A percentile compares a stretch with the other conserved stretches of the same genome.
phyloP scores from a whole-genome alignment of 805 yeast species.

The Starmerella stigmatis region DNA sequence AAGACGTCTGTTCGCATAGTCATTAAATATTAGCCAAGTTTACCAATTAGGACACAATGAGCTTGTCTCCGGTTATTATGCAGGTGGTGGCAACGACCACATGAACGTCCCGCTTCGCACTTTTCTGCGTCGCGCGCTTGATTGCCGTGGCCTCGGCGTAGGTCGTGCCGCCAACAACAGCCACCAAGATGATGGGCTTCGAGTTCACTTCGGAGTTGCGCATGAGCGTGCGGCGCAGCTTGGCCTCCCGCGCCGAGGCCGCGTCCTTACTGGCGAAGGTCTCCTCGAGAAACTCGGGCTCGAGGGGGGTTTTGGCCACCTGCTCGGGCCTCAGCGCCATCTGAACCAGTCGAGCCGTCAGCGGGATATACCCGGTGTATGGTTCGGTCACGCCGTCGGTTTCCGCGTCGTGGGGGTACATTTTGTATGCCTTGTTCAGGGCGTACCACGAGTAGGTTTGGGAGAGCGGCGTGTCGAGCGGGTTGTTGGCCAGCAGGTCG shows the following conservation, averaged over 20 bases:
- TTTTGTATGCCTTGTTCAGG: slow-evolving; percentile 15
- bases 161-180: slow-evolving; percentile 77
- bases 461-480: slow-evolving; percentile 4
- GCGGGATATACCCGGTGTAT: slow-evolving; percentile 74
- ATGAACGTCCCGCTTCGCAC: slow-evolving; percentile 29
- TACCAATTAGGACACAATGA: no score
- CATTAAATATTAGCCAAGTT: slow-evolving; percentile 6
- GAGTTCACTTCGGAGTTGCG: slow-evolving; percentile 25
- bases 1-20: slow-evolving; percentile 32
- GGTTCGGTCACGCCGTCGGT: slow-evolving; percentile 25
- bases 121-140: slow-evolving; percentile 40
- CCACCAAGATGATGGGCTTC: slow-evolving; percentile 35
- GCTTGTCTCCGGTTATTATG: slow-evolving; percentile 36
- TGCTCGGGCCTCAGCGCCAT: slow-evolving; percentile 12
- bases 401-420: slow-evolving; percentile 26
- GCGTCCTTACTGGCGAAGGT: slow-evolving; percentile 6
- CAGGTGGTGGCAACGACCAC: slow-evolving; percentile 42
- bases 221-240: slow-evolving; percentile 28
- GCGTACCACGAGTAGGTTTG: slow-evolving; percentile 19
- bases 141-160: slow-evolving; percentile 72
- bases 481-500: not conserved
- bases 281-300: slow-evolving; percentile 14
- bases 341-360: slow-evolving; percentile 59
- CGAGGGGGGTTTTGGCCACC: slow-evolving; percentile 13
- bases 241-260: slow-evolving; percentile 26